phyloP scores from a whole-genome alignment of 2,329 filamentous ascomycete genomes.

The Aspergillus arachidicola region DNA sequence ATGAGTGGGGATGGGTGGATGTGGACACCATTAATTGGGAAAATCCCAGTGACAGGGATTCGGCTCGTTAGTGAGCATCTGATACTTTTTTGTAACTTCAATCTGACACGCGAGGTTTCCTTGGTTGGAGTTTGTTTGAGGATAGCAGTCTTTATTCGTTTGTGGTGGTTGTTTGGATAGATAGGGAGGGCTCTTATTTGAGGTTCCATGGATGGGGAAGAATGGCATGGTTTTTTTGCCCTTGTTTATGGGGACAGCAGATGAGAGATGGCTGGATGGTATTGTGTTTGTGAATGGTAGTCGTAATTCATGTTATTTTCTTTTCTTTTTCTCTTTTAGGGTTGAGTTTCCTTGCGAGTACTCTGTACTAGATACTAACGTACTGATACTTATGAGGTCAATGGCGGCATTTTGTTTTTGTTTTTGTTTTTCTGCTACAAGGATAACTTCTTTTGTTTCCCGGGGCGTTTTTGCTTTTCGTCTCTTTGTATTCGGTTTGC shows the following conservation, averaged over 20 bases:
- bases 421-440: too few species aligned
- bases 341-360: background rate
- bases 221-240: background rate
- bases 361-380: too few species aligned
- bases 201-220: background rate
- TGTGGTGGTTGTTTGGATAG: background rate
- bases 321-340: background rate
- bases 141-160: background rate
- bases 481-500: background rate
- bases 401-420: too few species aligned
- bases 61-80: background rate
- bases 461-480: background rate
- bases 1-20: background rate
- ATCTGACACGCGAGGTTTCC: background rate
- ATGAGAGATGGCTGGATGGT: background rate
- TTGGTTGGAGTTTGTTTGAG: background rate
- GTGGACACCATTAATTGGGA: background rate
- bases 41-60: constrained; percentile 1
- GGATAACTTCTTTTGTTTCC: background rate
- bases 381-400: too few species aligned
- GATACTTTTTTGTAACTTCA: background rate
- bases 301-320: background rate
- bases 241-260: too few species aligned
- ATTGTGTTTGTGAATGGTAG: background rate
- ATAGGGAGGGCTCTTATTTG: background rate